A percentile compares a stretch with the other conserved stretches of the same genome.
phyloP scores from a whole-genome alignment of 345 rosid genomes.

The Syzygium jambos region DNA sequence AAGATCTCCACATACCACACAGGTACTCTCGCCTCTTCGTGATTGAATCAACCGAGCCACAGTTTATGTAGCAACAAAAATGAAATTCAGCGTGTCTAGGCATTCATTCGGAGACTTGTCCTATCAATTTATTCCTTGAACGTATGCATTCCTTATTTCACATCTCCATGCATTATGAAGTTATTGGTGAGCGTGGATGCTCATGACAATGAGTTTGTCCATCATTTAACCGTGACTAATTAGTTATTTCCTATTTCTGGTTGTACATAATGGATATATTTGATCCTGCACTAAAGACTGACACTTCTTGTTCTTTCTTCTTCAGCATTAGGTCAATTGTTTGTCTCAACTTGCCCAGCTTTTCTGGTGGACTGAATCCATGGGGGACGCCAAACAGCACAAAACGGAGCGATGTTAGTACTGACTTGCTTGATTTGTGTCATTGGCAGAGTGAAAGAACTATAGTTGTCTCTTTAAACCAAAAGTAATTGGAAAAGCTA shows the following conservation, averaged over 20 bases:
- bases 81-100: not conserved
- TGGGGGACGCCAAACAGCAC: constrained; percentile 75
- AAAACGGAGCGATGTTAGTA: constrained; percentile 39
- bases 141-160: not conserved
- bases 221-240: not conserved
- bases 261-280: not conserved
- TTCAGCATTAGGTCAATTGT: constrained; percentile 79
- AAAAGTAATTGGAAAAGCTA: not conserved
- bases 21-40: constrained; percentile 23
- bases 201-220: not conserved
- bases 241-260: not conserved
- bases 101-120: not conserved
- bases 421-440: not conserved
- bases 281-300: not conserved
- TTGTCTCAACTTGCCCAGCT: constrained; percentile 89
- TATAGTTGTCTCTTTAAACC: not conserved
- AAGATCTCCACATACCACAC: constrained; percentile 58
- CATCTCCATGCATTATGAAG: not conserved
- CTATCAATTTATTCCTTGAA: not conserved
- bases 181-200: not conserved
- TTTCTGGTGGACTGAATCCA: constrained; percentile 88
- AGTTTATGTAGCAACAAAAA: not conserved
- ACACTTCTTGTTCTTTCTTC: not conserved
- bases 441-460: not conserved
- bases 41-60: not conserved